Conservation (phyloP, 805 yeast species). For the Saccharomyces mikatae region DNA sequence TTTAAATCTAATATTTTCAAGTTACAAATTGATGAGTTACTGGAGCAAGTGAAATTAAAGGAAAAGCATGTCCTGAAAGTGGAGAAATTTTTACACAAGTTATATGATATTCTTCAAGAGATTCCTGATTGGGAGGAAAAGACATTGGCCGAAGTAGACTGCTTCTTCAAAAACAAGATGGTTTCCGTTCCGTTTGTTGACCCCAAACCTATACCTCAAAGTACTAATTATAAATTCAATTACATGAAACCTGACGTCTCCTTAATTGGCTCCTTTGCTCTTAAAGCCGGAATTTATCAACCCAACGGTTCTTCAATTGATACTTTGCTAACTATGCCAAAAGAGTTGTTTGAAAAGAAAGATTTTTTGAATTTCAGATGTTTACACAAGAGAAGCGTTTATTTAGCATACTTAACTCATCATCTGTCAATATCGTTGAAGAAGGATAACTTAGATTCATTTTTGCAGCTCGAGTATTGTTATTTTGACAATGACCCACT, state of each 20-base stretch:
- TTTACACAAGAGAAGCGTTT: constrained; percentile 81
- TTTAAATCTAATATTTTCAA: constrained; percentile 95
- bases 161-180: constrained; percentile 41
- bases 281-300: constrained; percentile 67
- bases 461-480: constrained; percentile 49
- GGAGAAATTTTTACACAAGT: constrained; percentile 66
- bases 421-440: constrained; percentile 47
- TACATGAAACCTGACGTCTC: constrained; percentile 67
- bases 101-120: constrained; percentile 58
- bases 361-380: constrained; percentile 88
- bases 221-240: constrained; percentile 62
- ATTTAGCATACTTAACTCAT: constrained; percentile 69
- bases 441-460: constrained; percentile 41
- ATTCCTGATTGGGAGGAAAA: constrained; percentile 50
- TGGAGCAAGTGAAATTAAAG: constrained; percentile 70
- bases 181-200: constrained; percentile 80
- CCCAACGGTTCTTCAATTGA: constrained; percentile 67
- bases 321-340: constrained; percentile 76
- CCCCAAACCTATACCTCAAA: constrained; percentile 60
- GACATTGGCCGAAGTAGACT: constrained; percentile 52
- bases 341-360: constrained; percentile 64
- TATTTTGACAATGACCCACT: constrained; percentile 69
- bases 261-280: constrained; percentile 81
- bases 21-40: constrained; percentile 83
- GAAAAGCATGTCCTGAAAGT: constrained; percentile 57